Evolutionary conservation across 1,284 basidiomycete genomes (phyloP).

Genomic region (Malassezia obtusa): DNA sequence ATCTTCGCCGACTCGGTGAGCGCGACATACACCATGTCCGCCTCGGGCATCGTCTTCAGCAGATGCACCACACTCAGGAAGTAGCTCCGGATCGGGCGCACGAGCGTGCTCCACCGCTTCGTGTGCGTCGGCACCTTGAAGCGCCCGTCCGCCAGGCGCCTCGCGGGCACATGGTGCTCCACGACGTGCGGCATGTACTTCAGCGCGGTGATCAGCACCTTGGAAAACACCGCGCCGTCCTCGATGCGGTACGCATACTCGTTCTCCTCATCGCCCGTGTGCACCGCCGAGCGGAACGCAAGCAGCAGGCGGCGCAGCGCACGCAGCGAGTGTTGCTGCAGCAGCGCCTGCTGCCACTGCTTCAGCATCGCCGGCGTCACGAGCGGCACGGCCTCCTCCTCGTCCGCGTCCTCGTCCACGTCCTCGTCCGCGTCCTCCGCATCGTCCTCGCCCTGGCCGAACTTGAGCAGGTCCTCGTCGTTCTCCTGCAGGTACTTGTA

Average conservation of each 20-base stretch:
- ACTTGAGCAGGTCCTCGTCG: slow-evolving; percentile 76
- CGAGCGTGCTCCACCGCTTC: slow-evolving; percentile 57
- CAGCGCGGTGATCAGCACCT: slow-evolving; percentile 75
- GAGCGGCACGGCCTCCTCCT: slow-evolving; percentile 31
- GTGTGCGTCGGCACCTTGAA: slow-evolving; percentile 51
- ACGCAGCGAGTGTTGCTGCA: slow-evolving; percentile 76
- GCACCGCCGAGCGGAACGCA: slow-evolving; percentile 42
- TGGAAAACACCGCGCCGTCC: slow-evolving; percentile 60
- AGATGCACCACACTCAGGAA: slow-evolving; percentile 38
- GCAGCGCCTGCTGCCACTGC: slow-evolving; percentile 79
- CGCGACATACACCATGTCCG: slow-evolving; percentile 55
- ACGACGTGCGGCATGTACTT: slow-evolving; percentile 85
- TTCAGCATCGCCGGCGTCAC: slow-evolving; percentile 67
- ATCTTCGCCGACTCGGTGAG: slow-evolving; percentile 42
- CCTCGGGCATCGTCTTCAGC: slow-evolving; percentile 35
- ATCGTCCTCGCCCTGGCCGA: slow-evolving; percentile 50
- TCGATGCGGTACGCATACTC: slow-evolving; percentile 32
- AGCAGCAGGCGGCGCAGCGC: slow-evolving; percentile 71
- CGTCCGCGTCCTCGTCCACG: slow-evolving; percentile 20
- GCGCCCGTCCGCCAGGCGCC: slow-evolving; percentile 50
- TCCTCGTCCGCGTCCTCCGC: slow-evolving; percentile 49
- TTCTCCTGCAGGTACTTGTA: slow-evolving; percentile 96
- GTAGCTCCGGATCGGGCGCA: slow-evolving; percentile 70
- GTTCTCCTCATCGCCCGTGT: slow-evolving; percentile 26
- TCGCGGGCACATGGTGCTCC: slow-evolving; percentile 76